Conservation (phyloP, 73 alveolate genomes). For the Paramecium pentaurelia region DNA sequence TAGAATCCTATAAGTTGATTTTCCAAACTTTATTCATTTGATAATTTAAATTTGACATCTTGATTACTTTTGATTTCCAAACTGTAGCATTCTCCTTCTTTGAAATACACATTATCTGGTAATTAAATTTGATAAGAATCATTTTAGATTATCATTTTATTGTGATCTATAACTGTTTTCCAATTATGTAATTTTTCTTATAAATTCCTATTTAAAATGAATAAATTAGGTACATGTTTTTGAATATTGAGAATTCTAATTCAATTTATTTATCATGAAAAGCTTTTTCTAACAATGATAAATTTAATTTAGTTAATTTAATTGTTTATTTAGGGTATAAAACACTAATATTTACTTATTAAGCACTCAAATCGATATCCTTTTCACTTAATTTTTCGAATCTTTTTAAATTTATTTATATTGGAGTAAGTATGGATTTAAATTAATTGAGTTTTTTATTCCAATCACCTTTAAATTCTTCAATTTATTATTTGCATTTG, state of each 20-base stretch:
- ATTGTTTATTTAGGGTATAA: not conserved
- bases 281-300: not conserved
- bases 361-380: not conserved
- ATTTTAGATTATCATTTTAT: not conserved
- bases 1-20: not conserved
- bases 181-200: not conserved
- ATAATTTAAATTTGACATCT: not conserved
- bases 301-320: not conserved
- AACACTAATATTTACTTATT: not conserved
- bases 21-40: not conserved
- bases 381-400: not conserved
- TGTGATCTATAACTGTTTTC: not conserved
- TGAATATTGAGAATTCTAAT: not conserved
- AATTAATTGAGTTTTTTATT: not conserved
- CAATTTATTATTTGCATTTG: not conserved
- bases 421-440: not conserved
- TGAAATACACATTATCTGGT: not conserved
- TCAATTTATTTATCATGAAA: not conserved
- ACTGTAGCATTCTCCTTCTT: slow-evolving; percentile 9
- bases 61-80: not conserved
- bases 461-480: not conserved
- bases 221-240: not conserved
- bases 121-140: not conserved
- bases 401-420: not conserved
- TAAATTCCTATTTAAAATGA: not conserved